phyloP scores from a whole-genome alignment of 495 filamentous ascomycete genomes.

The Xylaria scruposa region DNA sequence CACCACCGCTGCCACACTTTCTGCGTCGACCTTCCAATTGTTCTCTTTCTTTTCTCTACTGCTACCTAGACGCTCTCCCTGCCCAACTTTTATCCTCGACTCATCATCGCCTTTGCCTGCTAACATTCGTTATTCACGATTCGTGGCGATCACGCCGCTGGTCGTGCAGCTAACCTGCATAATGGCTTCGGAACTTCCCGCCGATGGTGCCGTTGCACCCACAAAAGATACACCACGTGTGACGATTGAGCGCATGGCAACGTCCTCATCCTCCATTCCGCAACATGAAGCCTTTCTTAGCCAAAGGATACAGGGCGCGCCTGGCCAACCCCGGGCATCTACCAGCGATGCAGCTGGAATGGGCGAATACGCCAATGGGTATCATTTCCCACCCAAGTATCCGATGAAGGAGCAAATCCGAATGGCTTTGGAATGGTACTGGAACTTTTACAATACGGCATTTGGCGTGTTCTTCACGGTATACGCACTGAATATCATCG shows the following conservation, averaged over 20 bases:
- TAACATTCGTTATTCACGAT: neutral
- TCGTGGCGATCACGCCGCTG: neutral
- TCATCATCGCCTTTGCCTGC: neutral
- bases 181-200: slow-evolving; percentile 34
- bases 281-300: slow-evolving; percentile 30
- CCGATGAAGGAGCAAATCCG: slow-evolving; percentile 64
- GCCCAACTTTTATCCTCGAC: neutral
- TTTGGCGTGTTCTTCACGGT: slow-evolving; percentile 75
- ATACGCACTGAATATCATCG: slow-evolving; percentile 81
- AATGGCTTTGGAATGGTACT: slow-evolving; percentile 61
- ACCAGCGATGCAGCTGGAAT: slow-evolving; percentile 26
- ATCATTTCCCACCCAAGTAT: slow-evolving; percentile 73
- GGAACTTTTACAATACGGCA: slow-evolving; percentile 64
- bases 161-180: slow-evolving; percentile 20
- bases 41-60: neutral
- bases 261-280: slow-evolving; percentile 33
- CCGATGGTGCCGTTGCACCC: slow-evolving; percentile 15
- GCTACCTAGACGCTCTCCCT: neutral
- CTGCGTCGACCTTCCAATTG: neutral
- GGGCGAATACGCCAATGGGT: slow-evolving; percentile 60
- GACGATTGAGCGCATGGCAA: slow-evolving; percentile 32
- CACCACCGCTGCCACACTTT: neutral
- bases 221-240: slow-evolving; percentile 30
- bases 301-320: slow-evolving; percentile 27
- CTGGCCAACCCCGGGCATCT: slow-evolving; percentile 23